phyloP scores from a whole-genome alignment of 2,329 filamentous ascomycete species.

The Diaporthe destruens region DNA sequence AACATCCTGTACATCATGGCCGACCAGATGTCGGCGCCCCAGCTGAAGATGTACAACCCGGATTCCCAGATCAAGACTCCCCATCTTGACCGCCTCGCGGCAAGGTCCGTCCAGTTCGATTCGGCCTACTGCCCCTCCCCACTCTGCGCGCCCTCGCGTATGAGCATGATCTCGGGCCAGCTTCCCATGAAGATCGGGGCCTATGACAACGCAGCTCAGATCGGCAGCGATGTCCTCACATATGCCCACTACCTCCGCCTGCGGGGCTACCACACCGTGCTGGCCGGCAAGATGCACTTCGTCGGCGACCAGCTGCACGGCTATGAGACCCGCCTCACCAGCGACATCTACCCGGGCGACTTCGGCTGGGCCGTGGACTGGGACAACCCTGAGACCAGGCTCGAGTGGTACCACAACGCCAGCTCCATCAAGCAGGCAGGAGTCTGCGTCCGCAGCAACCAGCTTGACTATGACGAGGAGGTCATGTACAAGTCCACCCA shows the following conservation, averaged over 20 bases:
- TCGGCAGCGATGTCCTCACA: conserved; percentile 86
- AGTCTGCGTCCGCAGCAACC: conserved; percentile 89
- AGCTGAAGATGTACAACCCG: conserved; percentile 92
- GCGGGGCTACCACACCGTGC: conserved; percentile 87
- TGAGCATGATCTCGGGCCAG: conserved; percentile 94
- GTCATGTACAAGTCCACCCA: conserved; percentile 93
- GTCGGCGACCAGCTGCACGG: conserved; percentile 95
- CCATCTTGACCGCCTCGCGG: conserved; percentile 85
- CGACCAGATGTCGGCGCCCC: conserved; percentile 90
- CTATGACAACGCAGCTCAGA: conserved; percentile 90
- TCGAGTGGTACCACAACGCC: conserved; percentile 98
- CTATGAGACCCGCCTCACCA: conserved; percentile 92
- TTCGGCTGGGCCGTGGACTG: conserved; percentile 96
- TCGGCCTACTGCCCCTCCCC: conserved; percentile 95
- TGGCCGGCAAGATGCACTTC: conserved; percentile 98
- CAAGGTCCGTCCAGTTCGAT: conserved; percentile 88
- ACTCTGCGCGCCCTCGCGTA: conserved; percentile 90
- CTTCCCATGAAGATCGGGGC: conserved; percentile 92
- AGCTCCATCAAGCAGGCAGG: conserved; percentile 93
- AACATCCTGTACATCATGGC: conserved; percentile 97
- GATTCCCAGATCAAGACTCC: conserved; percentile 92
- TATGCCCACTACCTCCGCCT: conserved; percentile 92
- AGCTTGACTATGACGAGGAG: conserved; percentile 96
- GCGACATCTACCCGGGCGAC: conserved; percentile 94
- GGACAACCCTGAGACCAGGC: conserved; percentile 87